phyloP scores from a whole-genome alignment of 1,284 basidiomycete species.

The Lentinus polychrous region DNA sequence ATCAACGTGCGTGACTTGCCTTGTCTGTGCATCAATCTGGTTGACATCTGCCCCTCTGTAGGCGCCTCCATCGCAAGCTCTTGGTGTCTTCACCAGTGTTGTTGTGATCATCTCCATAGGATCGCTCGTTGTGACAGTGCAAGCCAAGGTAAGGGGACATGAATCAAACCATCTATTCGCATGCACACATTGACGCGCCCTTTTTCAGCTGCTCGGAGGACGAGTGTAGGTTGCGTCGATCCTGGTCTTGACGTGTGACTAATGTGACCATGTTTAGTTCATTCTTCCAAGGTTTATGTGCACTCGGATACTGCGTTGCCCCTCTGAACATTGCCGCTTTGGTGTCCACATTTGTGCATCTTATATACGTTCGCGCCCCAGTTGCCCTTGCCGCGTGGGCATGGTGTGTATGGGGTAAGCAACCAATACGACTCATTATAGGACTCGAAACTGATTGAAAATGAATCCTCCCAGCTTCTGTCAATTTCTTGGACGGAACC shows the following conservation, averaged over 20 bases:
- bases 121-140: slow-evolving; percentile 83
- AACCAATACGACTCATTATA: slow-evolving; percentile 7
- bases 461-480: slow-evolving; percentile 54
- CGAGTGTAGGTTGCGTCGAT: slow-evolving; percentile 61
- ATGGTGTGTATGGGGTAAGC: slow-evolving; percentile 93
- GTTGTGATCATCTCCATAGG: slow-evolving; percentile 88
- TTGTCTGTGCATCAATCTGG: not conserved
- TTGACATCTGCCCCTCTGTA: slow-evolving; percentile 25
- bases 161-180: slow-evolving; percentile 7
- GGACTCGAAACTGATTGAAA: not conserved
- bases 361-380: slow-evolving; percentile 82
- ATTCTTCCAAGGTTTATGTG: slow-evolving; percentile 93
- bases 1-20: slow-evolving; percentile 58
- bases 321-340: slow-evolving; percentile 86
- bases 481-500: slow-evolving; percentile 92
- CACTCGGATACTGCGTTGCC: slow-evolving; percentile 86
- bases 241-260: not conserved
- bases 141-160: slow-evolving; percentile 64
- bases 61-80: slow-evolving; percentile 79
- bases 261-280: slow-evolving; percentile 46
- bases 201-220: slow-evolving; percentile 75
- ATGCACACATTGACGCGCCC: not conserved
- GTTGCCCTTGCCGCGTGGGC: slow-evolving; percentile 81
- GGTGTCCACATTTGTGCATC: slow-evolving; percentile 78
- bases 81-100: slow-evolving; percentile 88